A percentile compares a stretch with the other conserved stretches of the same genome.
These are phyloP conservation scores for Obelidium mucronatum DNA, from an alignment of 192 early-diverging fungal genomes.

Conservation along the genomic window DNA sequence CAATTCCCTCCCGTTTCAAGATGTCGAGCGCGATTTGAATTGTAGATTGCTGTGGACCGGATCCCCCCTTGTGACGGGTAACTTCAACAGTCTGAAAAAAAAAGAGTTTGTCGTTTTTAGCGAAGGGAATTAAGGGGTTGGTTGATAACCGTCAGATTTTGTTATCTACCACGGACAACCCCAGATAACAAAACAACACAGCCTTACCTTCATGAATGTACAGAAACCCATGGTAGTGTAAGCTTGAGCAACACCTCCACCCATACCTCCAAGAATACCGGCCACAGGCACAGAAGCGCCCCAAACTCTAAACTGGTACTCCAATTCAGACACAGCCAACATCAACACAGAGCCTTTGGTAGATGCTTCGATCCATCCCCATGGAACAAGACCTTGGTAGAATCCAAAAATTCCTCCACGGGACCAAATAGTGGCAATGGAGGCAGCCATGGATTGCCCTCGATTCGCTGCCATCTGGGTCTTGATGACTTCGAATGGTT, in stretches of 20 bases:
- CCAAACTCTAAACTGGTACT: slow-evolving; percentile 62
- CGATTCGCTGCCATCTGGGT: slow-evolving; percentile 94
- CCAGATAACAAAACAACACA: background rate
- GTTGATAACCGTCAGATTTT: background rate
- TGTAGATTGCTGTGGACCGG: slow-evolving; percentile 71
- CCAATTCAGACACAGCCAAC: slow-evolving; percentile 76
- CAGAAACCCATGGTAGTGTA: slow-evolving; percentile 99
- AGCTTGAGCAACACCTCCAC: slow-evolving; percentile 76
- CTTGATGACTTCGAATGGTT: slow-evolving; percentile 83
- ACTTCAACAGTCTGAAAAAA: slow-evolving; percentile 86
- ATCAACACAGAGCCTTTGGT: slow-evolving; percentile 81
- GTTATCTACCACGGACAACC: background rate
- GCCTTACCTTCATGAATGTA: slow-evolving; percentile 86
- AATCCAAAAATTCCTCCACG: slow-evolving; percentile 93
- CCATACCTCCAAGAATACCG: slow-evolving; percentile 93
- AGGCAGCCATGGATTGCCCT: slow-evolving; percentile 75
- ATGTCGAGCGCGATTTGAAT: slow-evolving; percentile 88
- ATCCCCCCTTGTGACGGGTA: slow-evolving; percentile 83
- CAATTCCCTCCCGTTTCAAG: slow-evolving; percentile 90
- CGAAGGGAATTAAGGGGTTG: too few relatives aligned
- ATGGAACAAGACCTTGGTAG: slow-evolving; percentile 85
- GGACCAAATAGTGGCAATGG: slow-evolving; percentile 78
- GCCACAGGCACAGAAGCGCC: slow-evolving; percentile 53
- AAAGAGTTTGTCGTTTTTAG: too few relatives aligned
- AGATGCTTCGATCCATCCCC: slow-evolving; percentile 77